These are phyloP conservation scores for Zymoseptoria pseudotritici DNA, from an alignment of 2,329 filamentous ascomycete species.

Conservation along the genomic window DNA sequence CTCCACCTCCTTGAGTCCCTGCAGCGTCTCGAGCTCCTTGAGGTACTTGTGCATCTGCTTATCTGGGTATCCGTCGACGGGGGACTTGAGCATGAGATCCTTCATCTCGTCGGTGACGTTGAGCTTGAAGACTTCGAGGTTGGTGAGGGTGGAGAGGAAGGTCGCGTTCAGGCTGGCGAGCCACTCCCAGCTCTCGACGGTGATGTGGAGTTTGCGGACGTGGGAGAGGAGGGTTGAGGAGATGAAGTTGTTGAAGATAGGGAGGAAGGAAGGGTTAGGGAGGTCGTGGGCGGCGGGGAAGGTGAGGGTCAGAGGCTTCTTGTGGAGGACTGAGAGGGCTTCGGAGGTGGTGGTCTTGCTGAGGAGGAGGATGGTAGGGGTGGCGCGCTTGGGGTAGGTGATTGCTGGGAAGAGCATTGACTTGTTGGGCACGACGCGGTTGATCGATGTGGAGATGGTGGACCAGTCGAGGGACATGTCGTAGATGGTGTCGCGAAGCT, in stretches of 20 bases:
- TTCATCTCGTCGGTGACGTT: conserved; percentile 18
- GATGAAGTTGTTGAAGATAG: conserved; percentile 18
- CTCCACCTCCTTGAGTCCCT: conserved; percentile 15
- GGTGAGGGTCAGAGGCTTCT: conserved; percentile 22
- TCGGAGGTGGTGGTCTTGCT: conserved; percentile 30
- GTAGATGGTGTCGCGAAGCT: conserved; percentile 27
- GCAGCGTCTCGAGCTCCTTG: conserved; percentile 14
- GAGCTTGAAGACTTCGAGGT: conserved; percentile 16
- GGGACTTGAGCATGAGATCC: conserved; percentile 5
- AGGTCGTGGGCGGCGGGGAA: conserved; percentile 11
- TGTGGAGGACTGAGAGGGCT: conserved; percentile 21
- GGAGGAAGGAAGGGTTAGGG: not conserved
- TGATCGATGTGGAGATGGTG: conserved; percentile 14
- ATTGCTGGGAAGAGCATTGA: conserved; percentile 2
- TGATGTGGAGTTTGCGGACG: conserved; percentile 18
- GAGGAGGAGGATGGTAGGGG: conserved; percentile 30
- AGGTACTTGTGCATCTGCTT: conserved; percentile 16
- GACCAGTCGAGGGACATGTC: conserved; percentile 18
- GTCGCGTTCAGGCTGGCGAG: conserved; percentile 15
- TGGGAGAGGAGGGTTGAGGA: conserved; percentile 13
- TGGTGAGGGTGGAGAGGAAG: conserved; percentile 12
- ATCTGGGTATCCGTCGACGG: conserved; percentile 20
- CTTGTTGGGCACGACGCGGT: conserved; percentile 8
- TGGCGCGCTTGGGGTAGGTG: conserved; percentile 14
- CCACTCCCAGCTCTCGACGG: conserved; percentile 24